Evolutionary conservation across 495 filamentous ascomycete species (phyloP).

Genomic region (Aspergillus panamensis): DNA sequence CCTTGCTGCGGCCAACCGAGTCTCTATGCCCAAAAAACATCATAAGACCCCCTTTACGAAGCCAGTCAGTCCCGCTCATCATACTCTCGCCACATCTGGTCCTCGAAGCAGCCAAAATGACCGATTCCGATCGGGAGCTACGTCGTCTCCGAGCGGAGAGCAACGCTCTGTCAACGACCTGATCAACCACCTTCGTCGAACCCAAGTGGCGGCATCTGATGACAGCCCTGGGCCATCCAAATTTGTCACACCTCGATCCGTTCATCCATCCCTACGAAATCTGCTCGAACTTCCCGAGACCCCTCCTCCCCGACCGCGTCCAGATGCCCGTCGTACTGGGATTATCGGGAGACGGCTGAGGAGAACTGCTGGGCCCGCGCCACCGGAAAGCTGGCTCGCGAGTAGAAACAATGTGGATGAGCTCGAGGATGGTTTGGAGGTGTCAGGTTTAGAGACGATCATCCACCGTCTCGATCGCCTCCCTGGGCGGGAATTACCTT

Average conservation of each 20-base stretch:
- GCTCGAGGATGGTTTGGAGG: slow-evolving; percentile 3
- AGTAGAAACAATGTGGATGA: slow-evolving; percentile 19
- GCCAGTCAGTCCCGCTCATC: slow-evolving; percentile 38
- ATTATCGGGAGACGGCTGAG: slow-evolving; percentile 42
- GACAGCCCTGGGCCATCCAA: slow-evolving; percentile 17
- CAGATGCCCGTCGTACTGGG: slow-evolving; percentile 39
- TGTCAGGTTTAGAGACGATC: slow-evolving; percentile 11
- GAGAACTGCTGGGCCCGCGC: slow-evolving; percentile 61
- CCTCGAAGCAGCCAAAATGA: slow-evolving; percentile 29
- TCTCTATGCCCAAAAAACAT: slow-evolving; percentile 49
- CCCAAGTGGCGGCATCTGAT: slow-evolving; percentile 32
- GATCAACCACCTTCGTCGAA: slow-evolving; percentile 48
- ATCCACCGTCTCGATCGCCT: slow-evolving; percentile 41
- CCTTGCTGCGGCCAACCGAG: slow-evolving; percentile 10
- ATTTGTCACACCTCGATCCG: slow-evolving; percentile 35
- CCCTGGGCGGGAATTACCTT: slow-evolving; percentile 44
- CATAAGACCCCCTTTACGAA: slow-evolving; percentile 33
- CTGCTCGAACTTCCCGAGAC: slow-evolving; percentile 70
- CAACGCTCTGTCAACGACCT: slow-evolving; percentile 46
- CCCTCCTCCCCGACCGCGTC: slow-evolving; percentile 61
- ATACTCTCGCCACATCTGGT: slow-evolving; percentile 32
- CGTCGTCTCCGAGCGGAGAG: slow-evolving; percentile 22
- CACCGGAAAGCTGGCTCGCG: slow-evolving; percentile 71
- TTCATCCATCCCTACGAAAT: slow-evolving; percentile 53
- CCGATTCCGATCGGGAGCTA: slow-evolving; percentile 21